Percentiles rank a stretch among this genome's conserved stretches.
Evolutionary conservation across 768 basidiomycete species (phyloP).

Genomic region (Boletellus ananiceps): DNA sequence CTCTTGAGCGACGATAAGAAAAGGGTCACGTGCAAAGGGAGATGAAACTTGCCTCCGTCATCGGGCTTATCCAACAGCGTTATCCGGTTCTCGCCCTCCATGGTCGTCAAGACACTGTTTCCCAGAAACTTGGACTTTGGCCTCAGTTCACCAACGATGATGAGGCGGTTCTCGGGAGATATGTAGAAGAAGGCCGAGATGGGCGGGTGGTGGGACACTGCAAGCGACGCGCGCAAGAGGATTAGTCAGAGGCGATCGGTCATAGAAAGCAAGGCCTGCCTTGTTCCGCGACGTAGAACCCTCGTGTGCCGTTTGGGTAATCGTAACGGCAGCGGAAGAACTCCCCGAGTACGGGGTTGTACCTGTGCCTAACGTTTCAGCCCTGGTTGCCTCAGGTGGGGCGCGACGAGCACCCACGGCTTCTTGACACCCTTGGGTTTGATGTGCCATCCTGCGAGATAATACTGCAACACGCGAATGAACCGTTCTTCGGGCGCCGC

Average conservation of each 20-base stretch:
- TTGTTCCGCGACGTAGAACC: constrained; percentile 97
- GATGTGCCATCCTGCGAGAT: constrained; percentile 99
- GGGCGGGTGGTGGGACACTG: constrained; percentile 94
- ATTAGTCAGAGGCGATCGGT: constrained; percentile 2
- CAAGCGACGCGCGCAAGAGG: neutral
- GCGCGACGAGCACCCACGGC: constrained; percentile 55
- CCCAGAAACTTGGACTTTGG: constrained; percentile 97
- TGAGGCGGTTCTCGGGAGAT: constrained; percentile 83
- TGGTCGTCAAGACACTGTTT: constrained; percentile 91
- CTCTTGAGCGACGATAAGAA: constrained; percentile 39
- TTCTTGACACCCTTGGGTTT: constrained; percentile 99
- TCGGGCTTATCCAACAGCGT: constrained; percentile 76
- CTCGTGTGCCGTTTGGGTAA: constrained; percentile 87
- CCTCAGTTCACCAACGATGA: constrained; percentile 87
- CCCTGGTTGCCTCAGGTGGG: neutral
- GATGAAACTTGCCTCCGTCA: constrained; percentile 67
- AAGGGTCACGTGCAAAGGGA: neutral
- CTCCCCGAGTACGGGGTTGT: constrained; percentile 96
- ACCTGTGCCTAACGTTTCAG: constrained; percentile 44
- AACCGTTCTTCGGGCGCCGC: constrained; percentile 87
- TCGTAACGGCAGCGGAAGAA: constrained; percentile 96
- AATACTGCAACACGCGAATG: constrained; percentile 86
- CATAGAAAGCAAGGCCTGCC: constrained; percentile 38
- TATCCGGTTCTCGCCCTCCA: constrained; percentile 95
- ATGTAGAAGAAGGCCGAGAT: constrained; percentile 95